A percentile compares a stretch with the other conserved stretches of the same genome.
Evolutionary conservation across 768 basidiomycete species (phyloP).

Genomic region (Leccinum disarticulatum): DNA sequence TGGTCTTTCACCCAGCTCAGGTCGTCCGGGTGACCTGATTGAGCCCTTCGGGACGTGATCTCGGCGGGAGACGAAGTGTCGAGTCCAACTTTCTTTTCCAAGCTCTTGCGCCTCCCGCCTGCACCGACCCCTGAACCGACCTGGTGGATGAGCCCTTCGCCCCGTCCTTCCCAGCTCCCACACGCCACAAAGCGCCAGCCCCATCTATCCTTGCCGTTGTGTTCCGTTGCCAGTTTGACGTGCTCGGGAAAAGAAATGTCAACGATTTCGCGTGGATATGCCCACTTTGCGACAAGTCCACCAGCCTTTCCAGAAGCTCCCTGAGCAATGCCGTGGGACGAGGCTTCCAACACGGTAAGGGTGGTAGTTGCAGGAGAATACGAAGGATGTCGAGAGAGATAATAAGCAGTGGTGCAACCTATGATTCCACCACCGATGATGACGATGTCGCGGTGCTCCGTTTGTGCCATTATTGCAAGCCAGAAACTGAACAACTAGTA

Average conservation of each 20-base stretch:
- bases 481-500: neutral
- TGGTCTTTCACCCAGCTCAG: slow-evolving; percentile 52
- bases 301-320: slow-evolving; percentile 86
- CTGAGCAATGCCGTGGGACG: slow-evolving; percentile 62
- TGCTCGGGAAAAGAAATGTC: slow-evolving; percentile 68
- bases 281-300: slow-evolving; percentile 85
- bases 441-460: slow-evolving; percentile 46
- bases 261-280: slow-evolving; percentile 69
- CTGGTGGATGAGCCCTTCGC: slow-evolving; percentile 33
- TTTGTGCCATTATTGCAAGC: slow-evolving; percentile 16
- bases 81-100: slow-evolving; percentile 57
- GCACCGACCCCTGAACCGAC: slow-evolving; percentile 27
- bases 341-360: slow-evolving; percentile 73
- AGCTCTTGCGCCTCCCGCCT: slow-evolving; percentile 42
- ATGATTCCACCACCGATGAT: slow-evolving; percentile 88
- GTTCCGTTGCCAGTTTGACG: slow-evolving; percentile 64
- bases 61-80: slow-evolving; percentile 7
- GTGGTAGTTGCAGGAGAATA: slow-evolving; percentile 40
- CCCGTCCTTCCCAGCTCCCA: slow-evolving; percentile 70
- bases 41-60: slow-evolving; percentile 16
- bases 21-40: slow-evolving; percentile 48
- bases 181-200: slow-evolving; percentile 79
- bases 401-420: slow-evolving; percentile 82
- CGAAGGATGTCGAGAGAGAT: slow-evolving; percentile 59
- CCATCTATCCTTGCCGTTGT: slow-evolving; percentile 72